Evolutionary conservation across 805 yeast species (phyloP), one percentile per base, ranked within the genome.

Genomic region (Kodamaea leandrae): DNA sequence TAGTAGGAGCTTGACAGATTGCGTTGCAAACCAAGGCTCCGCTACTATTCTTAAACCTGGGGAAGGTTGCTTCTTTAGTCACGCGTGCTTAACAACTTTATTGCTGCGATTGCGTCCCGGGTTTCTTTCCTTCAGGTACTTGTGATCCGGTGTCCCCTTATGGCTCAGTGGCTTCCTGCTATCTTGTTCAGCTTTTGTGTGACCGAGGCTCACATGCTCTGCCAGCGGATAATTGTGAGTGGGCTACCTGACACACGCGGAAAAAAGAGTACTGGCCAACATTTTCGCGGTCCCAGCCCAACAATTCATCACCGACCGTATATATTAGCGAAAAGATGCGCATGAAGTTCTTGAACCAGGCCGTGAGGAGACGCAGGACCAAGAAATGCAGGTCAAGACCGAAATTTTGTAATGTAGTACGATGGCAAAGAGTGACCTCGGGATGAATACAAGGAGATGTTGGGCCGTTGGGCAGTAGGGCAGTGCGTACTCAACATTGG

Each of bases 221-320:
- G 9, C 9, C 6, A 7, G 9, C 24, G 24, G 24, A 21, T 21
- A 25, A 25, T 25, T 6, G 28, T 25, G 28, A 25, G n/a, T 6
- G n/a, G 13, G 14, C 7, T 27, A 12, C 9, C 7, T 10, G 17
- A 8, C 5, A 14, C n/a, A 12, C 28, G 7, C 25, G 32, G 32
- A 30, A 30, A 30, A 30, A 30, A 30, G 20, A 8, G 20, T 9
- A 30, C 6, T 17, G 25, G 20, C 33, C 33, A 30, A 30, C 33
- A 30, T 14, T 14, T 14, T 8, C 33, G 33, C 33, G 17, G 10
- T 6, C 18, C 13, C 20, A 30, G 14, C 33, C 33, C 33, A 30
- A 30, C 33, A 30, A 30, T 16, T 16, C 33, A 16, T 7, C 16
- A 30, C 17, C 10, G 20, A 4, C n/a, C 4, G 18, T 7, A 8